Conservation (phyloP, 164 flowering plant genomes). For the Vitis riparia region DNA sequence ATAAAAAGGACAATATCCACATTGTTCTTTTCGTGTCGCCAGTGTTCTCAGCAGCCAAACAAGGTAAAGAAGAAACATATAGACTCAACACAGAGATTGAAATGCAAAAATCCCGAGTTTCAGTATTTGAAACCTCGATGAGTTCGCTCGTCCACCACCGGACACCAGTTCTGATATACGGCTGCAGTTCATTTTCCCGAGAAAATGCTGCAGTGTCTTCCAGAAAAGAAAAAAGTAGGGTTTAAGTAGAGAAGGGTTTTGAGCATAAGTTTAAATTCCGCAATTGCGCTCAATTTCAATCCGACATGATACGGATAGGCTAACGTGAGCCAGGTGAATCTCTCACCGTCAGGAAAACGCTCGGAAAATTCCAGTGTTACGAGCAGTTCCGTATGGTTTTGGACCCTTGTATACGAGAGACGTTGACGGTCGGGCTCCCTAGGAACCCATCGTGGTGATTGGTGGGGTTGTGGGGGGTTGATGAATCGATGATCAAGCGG, state of each 20-base stretch:
- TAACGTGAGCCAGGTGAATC: not conserved
- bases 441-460: not conserved
- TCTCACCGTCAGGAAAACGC: not conserved
- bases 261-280: constrained; percentile 1
- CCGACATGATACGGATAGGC: not conserved
- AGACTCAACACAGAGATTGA: not conserved
- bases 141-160: not conserved
- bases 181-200: constrained; percentile 2
- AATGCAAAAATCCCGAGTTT: not conserved
- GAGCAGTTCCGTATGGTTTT: not conserved
- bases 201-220: not conserved
- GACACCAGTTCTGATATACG: not conserved
- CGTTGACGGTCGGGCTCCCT: not conserved
- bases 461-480: not conserved
- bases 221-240: not conserved
- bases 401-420: not conserved
- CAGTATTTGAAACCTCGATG: constrained; percentile 1
- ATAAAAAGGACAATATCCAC: not conserved
- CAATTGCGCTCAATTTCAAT: too few relatives aligned
- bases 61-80: not conserved
- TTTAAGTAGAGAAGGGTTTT: constrained; percentile 1
- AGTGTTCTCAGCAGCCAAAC: constrained; percentile 12
- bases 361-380: constrained; percentile 2
- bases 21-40: not conserved
- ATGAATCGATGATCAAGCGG: not conserved